Evolutionary conservation across 148 eudicot genomes (phyloP).

Genomic region (Rhododendron henanense): DNA sequence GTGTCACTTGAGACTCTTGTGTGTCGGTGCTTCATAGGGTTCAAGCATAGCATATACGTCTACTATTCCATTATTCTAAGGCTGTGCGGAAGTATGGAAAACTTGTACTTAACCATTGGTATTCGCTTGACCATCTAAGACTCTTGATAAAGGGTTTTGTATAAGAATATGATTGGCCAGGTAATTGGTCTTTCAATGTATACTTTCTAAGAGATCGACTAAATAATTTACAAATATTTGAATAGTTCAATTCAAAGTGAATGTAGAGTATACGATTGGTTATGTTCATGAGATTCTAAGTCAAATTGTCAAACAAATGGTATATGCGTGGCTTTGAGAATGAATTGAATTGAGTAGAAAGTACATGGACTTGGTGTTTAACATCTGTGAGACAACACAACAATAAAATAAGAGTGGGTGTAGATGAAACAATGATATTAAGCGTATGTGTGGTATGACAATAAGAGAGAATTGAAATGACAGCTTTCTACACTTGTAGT

Average conservation of each 20-base stretch:
- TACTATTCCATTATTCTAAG: background rate
- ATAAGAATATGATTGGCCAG: background rate
- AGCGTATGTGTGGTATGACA: background rate
- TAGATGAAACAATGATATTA: background rate
- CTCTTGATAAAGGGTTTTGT: background rate
- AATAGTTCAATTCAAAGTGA: background rate
- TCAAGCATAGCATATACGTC: background rate
- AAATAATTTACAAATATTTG: background rate
- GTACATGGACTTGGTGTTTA: background rate
- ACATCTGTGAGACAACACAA: background rate
- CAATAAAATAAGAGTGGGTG: background rate
- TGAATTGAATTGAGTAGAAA: background rate
- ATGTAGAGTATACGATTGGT: background rate
- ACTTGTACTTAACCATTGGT: background rate
- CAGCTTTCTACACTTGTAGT: background rate
- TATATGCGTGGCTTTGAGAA: background rate
- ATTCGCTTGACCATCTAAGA: background rate
- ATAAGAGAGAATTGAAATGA: background rate
- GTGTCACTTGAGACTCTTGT: too few species aligned
- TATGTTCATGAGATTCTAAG: background rate
- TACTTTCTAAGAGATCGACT: too few species aligned
- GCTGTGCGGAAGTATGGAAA: background rate
- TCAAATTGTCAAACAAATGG: background rate
- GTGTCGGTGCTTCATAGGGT: too few species aligned
- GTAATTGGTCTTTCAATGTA: too few species aligned